These are phyloP conservation scores for Penicillium sp. DNA, from an alignment of 2,329 filamentous ascomycete genomes.

Conservation along the genomic window DNA sequence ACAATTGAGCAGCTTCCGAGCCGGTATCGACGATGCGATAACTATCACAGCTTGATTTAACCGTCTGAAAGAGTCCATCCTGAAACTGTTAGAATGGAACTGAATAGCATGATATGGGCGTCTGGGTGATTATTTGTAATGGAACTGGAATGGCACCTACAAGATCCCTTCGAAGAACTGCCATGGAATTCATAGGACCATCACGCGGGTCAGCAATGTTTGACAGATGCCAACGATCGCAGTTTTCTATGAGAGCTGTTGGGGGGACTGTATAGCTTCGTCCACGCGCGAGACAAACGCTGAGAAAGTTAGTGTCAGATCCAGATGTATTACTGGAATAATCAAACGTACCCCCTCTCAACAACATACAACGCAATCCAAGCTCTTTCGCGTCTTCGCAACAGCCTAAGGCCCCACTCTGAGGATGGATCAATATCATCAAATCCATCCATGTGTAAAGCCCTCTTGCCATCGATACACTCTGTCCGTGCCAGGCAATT, in stretches of 20 bases:
- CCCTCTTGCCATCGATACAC: slow-evolving; percentile 65
- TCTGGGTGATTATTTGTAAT: neutral
- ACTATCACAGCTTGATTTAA: slow-evolving; percentile 39
- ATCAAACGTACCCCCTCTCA: slow-evolving; percentile 57
- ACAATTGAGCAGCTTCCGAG: slow-evolving; percentile 34
- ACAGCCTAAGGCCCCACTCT: slow-evolving; percentile 58
- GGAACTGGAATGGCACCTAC: slow-evolving; percentile 39
- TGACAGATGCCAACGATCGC: slow-evolving; percentile 67
- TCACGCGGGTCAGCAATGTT: slow-evolving; percentile 64
- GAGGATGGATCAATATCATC: slow-evolving; percentile 60
- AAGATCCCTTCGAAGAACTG: slow-evolving; percentile 65
- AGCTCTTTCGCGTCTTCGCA: slow-evolving; percentile 64
- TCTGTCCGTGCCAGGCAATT: slow-evolving; percentile 61
- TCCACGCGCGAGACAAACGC: slow-evolving; percentile 67
- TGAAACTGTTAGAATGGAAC: slow-evolving; percentile 12
- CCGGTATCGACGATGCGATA: slow-evolving; percentile 33
- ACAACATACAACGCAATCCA: slow-evolving; percentile 72
- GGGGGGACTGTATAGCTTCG: slow-evolving; percentile 67
- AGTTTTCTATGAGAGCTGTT: slow-evolving; percentile 63
- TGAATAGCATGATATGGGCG: neutral
- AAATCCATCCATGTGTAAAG: slow-evolving; percentile 67
- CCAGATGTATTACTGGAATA: neutral
- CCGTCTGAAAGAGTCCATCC: slow-evolving; percentile 34
- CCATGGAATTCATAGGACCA: slow-evolving; percentile 69
- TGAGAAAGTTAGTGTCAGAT: slow-evolving; percentile 15